Conservation (phyloP, 2,329 filamentous ascomycete genomes). For the Thelonectria discophora region DNA sequence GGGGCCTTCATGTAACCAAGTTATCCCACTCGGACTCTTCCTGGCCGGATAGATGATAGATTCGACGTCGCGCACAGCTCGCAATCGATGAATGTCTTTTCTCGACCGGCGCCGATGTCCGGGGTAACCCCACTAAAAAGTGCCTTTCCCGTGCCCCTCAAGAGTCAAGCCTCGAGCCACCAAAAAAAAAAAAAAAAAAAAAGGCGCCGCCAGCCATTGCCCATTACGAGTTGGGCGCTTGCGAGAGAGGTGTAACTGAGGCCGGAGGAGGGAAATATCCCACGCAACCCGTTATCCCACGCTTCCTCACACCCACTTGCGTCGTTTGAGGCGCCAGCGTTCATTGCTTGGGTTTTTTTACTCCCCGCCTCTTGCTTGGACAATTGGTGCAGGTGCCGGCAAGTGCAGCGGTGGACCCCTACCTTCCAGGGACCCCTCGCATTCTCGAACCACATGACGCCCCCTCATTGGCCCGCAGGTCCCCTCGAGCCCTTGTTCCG, state of each 20-base stretch:
- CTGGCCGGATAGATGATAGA: constrained; percentile 21
- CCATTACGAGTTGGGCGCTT: constrained; percentile 1
- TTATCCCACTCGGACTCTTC: no score
- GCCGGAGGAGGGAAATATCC: no score
- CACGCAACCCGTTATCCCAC: background rate
- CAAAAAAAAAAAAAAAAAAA: no score
- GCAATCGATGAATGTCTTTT: background rate
- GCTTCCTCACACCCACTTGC: background rate
- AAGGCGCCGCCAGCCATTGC: background rate
- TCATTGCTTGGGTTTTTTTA: background rate
- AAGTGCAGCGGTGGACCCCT: constrained; percentile 8
- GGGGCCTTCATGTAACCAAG: no score
- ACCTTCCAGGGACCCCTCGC: constrained; percentile 11
- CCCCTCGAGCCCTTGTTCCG: constrained; percentile 27
- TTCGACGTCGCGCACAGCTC: constrained; percentile 8
- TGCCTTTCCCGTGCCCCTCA: background rate
- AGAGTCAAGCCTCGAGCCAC: constrained; percentile 3
- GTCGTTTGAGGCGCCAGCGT: constrained; percentile 1
- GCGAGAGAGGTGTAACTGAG: no score
- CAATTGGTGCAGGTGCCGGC: constrained; percentile 11
- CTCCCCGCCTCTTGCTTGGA: constrained; percentile 16
- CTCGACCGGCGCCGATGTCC: constrained; percentile 40
- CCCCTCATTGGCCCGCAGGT: constrained; percentile 31
- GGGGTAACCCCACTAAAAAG: constrained; percentile 40
- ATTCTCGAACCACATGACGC: constrained; percentile 23